Evolutionary conservation across 2,329 filamentous ascomycete species (phyloP).

Genomic region (Pseudopyricularia javanii): DNA sequence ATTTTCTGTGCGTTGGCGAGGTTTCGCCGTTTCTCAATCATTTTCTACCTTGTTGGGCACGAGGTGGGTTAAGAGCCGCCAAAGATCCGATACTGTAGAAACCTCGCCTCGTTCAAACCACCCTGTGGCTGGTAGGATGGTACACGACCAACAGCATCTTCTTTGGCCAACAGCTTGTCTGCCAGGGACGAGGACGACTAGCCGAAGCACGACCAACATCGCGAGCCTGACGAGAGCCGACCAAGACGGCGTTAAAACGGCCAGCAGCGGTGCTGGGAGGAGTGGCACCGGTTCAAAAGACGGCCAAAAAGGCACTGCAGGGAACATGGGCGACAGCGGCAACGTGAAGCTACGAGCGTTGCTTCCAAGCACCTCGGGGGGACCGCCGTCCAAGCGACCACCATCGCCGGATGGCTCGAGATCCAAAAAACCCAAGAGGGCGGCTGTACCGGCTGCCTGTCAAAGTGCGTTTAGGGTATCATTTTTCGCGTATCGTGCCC

Average conservation of each 20-base stretch:
- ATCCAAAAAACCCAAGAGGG: background rate
- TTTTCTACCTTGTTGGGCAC: no score
- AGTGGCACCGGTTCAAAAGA: background rate
- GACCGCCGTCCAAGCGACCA: background rate
- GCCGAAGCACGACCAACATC: background rate
- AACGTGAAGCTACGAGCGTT: background rate
- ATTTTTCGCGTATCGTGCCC: background rate
- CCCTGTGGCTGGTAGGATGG: no score
- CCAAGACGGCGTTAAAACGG: background rate
- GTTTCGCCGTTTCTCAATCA: no score
- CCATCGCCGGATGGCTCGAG: background rate
- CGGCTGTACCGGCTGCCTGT: conserved; percentile 2
- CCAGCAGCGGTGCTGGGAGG: background rate
- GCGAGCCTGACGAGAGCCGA: background rate
- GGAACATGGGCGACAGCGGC: background rate
- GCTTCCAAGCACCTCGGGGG: background rate
- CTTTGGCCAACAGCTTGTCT: background rate
- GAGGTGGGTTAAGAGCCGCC: no score
- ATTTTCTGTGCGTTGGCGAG: no score
- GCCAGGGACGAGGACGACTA: background rate
- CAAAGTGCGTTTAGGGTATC: background rate
- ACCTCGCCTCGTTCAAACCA: no score
- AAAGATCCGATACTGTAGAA: no score
- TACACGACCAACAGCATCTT: background rate
- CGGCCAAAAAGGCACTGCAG: no score